These are phyloP conservation scores for Talaromyces albobiverticillius DNA, from an alignment of 2,329 filamentous ascomycete genomes.

Conservation along the genomic window DNA sequence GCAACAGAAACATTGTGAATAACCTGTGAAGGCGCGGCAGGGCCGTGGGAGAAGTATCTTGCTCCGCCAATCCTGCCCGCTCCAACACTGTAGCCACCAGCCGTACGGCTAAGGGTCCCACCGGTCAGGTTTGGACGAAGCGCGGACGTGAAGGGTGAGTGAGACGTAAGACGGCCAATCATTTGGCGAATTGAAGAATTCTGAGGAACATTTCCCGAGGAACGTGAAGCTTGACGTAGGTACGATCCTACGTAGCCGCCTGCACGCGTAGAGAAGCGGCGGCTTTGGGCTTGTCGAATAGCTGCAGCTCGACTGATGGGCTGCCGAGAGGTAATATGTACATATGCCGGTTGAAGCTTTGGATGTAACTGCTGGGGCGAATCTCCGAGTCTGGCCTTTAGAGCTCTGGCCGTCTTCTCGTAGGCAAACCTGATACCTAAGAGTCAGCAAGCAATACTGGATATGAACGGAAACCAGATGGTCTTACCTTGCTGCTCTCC, in stretches of 20 bases:
- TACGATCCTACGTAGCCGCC: conserved; percentile 51
- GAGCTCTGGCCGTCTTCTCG: conserved; percentile 43
- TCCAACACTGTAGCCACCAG: conserved; percentile 81
- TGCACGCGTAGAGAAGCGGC: conserved; percentile 60
- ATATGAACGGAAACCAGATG: neutral
- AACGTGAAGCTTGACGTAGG: conserved; percentile 44
- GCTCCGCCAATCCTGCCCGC: conserved; percentile 67
- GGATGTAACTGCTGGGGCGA: conserved; percentile 37
- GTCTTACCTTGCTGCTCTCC: conserved; percentile 47
- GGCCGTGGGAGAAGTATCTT: conserved; percentile 86
- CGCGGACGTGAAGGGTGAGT: conserved; percentile 82
- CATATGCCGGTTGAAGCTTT: conserved; percentile 59
- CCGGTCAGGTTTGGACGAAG: conserved; percentile 91
- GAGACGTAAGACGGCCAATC: conserved; percentile 64
- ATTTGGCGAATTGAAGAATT: conserved; percentile 56
- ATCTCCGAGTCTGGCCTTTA: conserved; percentile 43
- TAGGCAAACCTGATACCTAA: conserved; percentile 42
- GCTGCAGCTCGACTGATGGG: conserved; percentile 60
- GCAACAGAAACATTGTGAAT: conserved; percentile 94
- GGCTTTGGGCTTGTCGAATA: conserved; percentile 62
- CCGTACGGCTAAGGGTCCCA: conserved; percentile 76
- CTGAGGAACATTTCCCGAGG: conserved; percentile 48
- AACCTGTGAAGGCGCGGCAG: conserved; percentile 81
- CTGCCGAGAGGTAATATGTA: conserved; percentile 55
- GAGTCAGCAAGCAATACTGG: neutral